Evolutionary conservation across 176 grass and related monocot species (phyloP).

Genomic region (Coix lacrymajobi): DNA sequence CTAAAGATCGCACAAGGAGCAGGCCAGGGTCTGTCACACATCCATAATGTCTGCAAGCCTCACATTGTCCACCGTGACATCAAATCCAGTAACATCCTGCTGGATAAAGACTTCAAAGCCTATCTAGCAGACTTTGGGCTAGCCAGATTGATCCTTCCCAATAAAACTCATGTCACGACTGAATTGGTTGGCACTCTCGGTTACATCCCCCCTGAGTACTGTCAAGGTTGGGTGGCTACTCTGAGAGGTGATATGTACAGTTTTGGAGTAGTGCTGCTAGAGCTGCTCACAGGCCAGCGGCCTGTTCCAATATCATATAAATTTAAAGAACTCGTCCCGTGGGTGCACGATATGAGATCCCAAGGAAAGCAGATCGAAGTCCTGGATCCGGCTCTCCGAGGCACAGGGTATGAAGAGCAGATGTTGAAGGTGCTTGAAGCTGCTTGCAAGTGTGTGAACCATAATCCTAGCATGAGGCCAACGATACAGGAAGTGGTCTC

Average conservation of each 20-base stretch:
- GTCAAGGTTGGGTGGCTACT: slow-evolving; percentile 62
- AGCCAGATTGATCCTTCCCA: slow-evolving; percentile 58
- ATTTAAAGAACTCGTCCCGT: slow-evolving; percentile 48
- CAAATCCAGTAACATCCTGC: slow-evolving; percentile 76
- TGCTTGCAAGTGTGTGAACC: slow-evolving; percentile 45
- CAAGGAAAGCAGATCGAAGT: slow-evolving; percentile 41
- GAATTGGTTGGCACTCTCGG: slow-evolving; percentile 74
- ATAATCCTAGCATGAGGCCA: slow-evolving; percentile 41
- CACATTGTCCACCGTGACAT: slow-evolving; percentile 82
- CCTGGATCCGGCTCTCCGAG: slow-evolving; percentile 32
- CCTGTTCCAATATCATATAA: slow-evolving; percentile 36
- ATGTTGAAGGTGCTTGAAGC: slow-evolving; percentile 61
- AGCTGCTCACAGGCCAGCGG: slow-evolving; percentile 58
- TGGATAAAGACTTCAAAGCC: slow-evolving; percentile 57
- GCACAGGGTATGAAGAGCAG: slow-evolving; percentile 44
- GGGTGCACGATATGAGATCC: slow-evolving; percentile 47
- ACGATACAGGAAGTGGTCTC: slow-evolving; percentile 38
- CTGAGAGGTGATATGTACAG: slow-evolving; percentile 77
- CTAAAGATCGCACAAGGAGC: slow-evolving; percentile 67
- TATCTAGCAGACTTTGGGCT: slow-evolving; percentile 69
- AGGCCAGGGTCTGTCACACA: slow-evolving; percentile 47
- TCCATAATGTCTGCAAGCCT: slow-evolving; percentile 62
- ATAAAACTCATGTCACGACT: slow-evolving; percentile 68
- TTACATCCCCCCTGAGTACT: slow-evolving; percentile 79
- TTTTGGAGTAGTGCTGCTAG: slow-evolving; percentile 77